Conservation (phyloP, 306 rosid species). For the Echinosophora koreensis region DNA sequence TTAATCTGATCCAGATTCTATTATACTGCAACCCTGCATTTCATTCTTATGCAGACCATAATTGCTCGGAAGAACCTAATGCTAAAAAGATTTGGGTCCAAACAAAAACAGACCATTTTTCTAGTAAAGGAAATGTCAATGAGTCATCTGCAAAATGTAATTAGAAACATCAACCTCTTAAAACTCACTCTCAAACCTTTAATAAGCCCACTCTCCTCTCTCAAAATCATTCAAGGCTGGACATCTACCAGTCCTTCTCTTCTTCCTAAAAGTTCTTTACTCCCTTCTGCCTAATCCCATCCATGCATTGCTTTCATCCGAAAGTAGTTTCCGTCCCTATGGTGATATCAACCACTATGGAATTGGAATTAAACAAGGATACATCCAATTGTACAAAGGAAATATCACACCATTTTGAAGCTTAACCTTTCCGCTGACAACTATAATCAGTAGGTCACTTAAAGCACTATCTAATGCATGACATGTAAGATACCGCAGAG, state of each 20-base stretch:
- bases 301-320: not conserved
- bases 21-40: too few relatives aligned
- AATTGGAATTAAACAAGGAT: conserved; percentile 14
- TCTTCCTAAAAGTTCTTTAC: not conserved
- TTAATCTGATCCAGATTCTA: too few relatives aligned
- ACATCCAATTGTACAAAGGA: conserved; percentile 28
- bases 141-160: conserved; percentile 6
- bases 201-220: conserved; percentile 3
- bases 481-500: conserved; percentile 2
- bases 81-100: not conserved
- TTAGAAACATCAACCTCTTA: not conserved
- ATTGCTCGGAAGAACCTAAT: not conserved
- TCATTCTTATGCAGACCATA: too few relatives aligned
- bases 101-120: conserved; percentile 1
- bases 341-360: conserved; percentile 20
- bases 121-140: not conserved
- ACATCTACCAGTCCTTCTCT: not conserved
- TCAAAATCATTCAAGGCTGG: conserved; percentile 4
- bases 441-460: conserved; percentile 10
- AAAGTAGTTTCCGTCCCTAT: not conserved
- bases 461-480: conserved; percentile 11
- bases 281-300: not conserved
- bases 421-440: conserved; percentile 19
- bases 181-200: not conserved
- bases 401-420: not conserved